These are phyloP conservation scores for Grosmannia huntii DNA, from an alignment of 2,329 filamentous ascomycete genomes.

Conservation along the genomic window DNA sequence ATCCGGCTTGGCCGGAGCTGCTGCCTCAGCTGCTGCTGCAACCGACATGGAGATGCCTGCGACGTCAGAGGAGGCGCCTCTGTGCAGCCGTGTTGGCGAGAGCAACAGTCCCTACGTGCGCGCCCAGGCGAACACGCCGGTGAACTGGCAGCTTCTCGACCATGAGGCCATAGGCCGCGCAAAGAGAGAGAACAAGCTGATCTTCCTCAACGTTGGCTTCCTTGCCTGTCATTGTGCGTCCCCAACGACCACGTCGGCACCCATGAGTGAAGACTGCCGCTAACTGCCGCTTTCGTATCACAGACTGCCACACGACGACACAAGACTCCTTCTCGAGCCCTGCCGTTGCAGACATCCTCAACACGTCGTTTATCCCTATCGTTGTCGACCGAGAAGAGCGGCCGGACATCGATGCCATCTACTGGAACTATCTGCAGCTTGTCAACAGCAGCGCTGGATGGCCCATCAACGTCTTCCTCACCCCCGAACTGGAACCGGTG, in stretches of 20 bases:
- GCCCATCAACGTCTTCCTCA: conserved; percentile 95
- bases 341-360: conserved; percentile 69
- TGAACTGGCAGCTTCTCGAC: conserved; percentile 85
- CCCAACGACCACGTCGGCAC: background rate
- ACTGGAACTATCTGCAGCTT: conserved; percentile 97
- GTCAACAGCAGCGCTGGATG: conserved; percentile 84
- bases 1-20: conserved; percentile 3
- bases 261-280: background rate
- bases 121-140: conserved; percentile 65
- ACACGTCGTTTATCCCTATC: conserved; percentile 78
- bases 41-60: background rate
- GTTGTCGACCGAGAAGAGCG: conserved; percentile 90
- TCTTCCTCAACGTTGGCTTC: conserved; percentile 93
- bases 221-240: conserved; percentile 76
- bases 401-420: conserved; percentile 87
- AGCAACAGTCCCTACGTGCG: conserved; percentile 47
- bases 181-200: conserved; percentile 68
- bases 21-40: background rate
- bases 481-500: conserved; percentile 81
- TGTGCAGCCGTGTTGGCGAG: conserved; percentile 24
- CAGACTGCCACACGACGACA: conserved; percentile 82
- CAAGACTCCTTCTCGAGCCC: conserved; percentile 80
- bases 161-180: conserved; percentile 65
- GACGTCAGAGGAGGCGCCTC: conserved; percentile 11
- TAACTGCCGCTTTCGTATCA: background rate